A percentile compares a stretch with the other conserved stretches of the same genome.
These are phyloP conservation scores for Globisporangium mamillatum DNA, from an alignment of 352 stramenopile genomes.

Conservation along the genomic window DNA sequence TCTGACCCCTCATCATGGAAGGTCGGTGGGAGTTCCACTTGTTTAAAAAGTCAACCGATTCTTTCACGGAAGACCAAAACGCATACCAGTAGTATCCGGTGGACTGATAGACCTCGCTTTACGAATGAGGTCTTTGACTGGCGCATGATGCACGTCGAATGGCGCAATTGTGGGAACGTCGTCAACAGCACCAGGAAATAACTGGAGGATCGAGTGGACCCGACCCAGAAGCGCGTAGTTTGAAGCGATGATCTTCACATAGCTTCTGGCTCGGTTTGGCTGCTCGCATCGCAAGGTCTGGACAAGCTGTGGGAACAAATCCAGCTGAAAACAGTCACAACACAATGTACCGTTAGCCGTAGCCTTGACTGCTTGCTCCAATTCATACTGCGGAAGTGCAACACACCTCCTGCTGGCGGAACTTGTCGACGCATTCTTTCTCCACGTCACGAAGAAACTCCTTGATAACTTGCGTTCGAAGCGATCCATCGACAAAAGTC, in stretches of 20 bases:
- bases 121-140: slow-evolving; percentile 42
- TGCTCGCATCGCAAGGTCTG: slow-evolving; percentile 57
- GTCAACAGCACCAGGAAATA: slow-evolving; percentile 41
- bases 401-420: slow-evolving; percentile 49
- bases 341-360: background rate
- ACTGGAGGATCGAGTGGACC: slow-evolving; percentile 32
- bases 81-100: slow-evolving; percentile 25
- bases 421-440: slow-evolving; percentile 30
- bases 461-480: slow-evolving; percentile 36
- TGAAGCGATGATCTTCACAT: slow-evolving; percentile 48
- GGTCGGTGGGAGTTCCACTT: background rate
- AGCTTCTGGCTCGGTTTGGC: slow-evolving; percentile 51
- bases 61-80: slow-evolving; percentile 20
- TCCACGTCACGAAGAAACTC: slow-evolving; percentile 41
- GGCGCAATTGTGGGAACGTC: slow-evolving; percentile 24
- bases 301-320: slow-evolving; percentile 62
- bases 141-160: slow-evolving; percentile 37
- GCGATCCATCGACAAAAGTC: slow-evolving; percentile 35
- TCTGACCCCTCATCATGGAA: background rate
- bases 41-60: background rate
- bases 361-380: background rate
- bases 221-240: slow-evolving; percentile 39
- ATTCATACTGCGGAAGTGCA: background rate
- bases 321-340: slow-evolving; percentile 15
- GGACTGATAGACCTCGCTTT: slow-evolving; percentile 21